Conservation (phyloP, 1,139 yeast genomes). For the Zygotorulaspora mrakii region DNA sequence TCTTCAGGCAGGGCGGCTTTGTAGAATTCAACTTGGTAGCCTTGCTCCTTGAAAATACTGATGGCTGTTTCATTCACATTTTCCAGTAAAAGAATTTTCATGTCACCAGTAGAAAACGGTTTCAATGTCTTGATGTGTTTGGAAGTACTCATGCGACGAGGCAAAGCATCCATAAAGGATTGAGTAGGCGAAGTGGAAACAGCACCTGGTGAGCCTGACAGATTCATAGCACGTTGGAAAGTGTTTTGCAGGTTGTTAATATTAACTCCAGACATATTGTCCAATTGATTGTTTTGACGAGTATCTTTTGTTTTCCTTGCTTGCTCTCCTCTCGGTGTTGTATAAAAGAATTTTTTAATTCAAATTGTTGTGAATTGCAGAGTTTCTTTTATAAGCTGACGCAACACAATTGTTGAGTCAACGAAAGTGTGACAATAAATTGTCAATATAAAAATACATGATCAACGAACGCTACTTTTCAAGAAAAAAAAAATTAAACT, state of each 20-base stretch:
- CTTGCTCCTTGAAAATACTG: slow-evolving; percentile 78
- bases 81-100: slow-evolving; percentile 84
- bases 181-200: slow-evolving; percentile 59
- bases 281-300: background rate
- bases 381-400: slow-evolving; percentile 2
- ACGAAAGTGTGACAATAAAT: slow-evolving; percentile 1
- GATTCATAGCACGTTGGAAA: slow-evolving; percentile 50
- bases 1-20: slow-evolving; percentile 88
- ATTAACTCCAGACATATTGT: slow-evolving; percentile 14
- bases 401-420: slow-evolving; percentile 5
- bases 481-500: slow-evolving; percentile 3
- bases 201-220: slow-evolving; percentile 54
- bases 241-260: slow-evolving; percentile 46
- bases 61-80: slow-evolving; percentile 92
- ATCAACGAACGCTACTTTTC: slow-evolving; percentile 1
- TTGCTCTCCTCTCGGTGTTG: too few species aligned
- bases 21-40: slow-evolving; percentile 94
- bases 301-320: too few species aligned
- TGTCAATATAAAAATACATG: slow-evolving; percentile 2
- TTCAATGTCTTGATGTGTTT: slow-evolving; percentile 48
- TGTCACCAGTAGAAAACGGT: slow-evolving; percentile 54
- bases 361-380: background rate
- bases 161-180: slow-evolving; percentile 42
- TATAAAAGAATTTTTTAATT: background rate
- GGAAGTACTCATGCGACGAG: slow-evolving; percentile 36